Percentiles rank a stretch among this genome's conserved stretches.
These are phyloP conservation scores for Nakazawaea pomicola DNA, from an alignment of 805 yeast species.

Conservation along the genomic window DNA sequence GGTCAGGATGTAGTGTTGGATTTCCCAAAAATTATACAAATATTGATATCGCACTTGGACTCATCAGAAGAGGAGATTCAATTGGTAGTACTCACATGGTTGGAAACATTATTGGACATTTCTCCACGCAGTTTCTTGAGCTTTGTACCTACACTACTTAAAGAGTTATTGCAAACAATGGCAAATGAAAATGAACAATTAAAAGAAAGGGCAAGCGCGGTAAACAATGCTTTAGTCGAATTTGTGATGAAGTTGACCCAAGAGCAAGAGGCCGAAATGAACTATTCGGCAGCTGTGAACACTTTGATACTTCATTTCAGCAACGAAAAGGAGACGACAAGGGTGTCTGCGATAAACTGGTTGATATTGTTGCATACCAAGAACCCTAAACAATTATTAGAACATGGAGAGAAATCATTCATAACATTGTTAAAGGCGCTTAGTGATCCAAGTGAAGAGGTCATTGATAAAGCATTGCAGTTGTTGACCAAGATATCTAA, in stretches of 20 bases:
- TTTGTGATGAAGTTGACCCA: slow-evolving; percentile 40
- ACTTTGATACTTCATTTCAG: slow-evolving; percentile 68
- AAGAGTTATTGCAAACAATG: slow-evolving; percentile 60
- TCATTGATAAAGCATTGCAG: slow-evolving; percentile 67
- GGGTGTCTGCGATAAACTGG: slow-evolving; percentile 89
- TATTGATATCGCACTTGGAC: slow-evolving; percentile 75
- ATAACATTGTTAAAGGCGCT: slow-evolving; percentile 71
- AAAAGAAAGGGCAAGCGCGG: slow-evolving; percentile 46
- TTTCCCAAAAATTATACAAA: slow-evolving; percentile 73
- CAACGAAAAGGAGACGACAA: slow-evolving; percentile 73
- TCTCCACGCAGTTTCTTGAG: slow-evolving; percentile 73
- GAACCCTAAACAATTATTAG: slow-evolving; percentile 52
- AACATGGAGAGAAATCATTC: slow-evolving; percentile 59
- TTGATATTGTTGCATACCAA: slow-evolving; percentile 71
- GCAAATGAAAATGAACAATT: slow-evolving; percentile 48
- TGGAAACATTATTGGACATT: slow-evolving; percentile 63
- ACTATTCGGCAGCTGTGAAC: slow-evolving; percentile 59
- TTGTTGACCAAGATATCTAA: slow-evolving; percentile 67
- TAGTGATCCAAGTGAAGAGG: slow-evolving; percentile 67
- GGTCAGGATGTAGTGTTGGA: slow-evolving; percentile 83
- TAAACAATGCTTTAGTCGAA: slow-evolving; percentile 53
- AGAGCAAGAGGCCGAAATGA: slow-evolving; percentile 35
- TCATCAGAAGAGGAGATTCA: slow-evolving; percentile 74
- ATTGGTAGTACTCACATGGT: slow-evolving; percentile 76
- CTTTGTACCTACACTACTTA: slow-evolving; percentile 68